A percentile compares a stretch with the other conserved stretches of the same genome.
These are phyloP conservation scores for Nakataea oryzae DNA, from an alignment of 2,329 filamentous ascomycete species.

Conservation along the genomic window DNA sequence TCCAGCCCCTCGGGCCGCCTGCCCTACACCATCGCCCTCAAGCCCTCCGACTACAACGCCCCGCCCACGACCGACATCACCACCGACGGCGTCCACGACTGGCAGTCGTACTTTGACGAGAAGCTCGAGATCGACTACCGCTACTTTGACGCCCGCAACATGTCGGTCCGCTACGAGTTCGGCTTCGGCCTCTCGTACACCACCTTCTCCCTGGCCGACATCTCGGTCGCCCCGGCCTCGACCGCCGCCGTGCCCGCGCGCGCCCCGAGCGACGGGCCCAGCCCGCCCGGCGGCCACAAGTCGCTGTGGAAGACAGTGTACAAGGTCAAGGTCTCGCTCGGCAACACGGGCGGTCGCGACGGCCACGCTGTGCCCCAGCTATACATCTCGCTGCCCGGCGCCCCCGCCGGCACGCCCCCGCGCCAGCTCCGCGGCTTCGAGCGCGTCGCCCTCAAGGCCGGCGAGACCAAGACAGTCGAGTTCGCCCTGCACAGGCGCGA, in stretches of 20 bases:
- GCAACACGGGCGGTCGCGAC: constrained; percentile 37
- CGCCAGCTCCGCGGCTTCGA: constrained; percentile 40
- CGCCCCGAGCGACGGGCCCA: background rate
- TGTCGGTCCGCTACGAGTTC: constrained; percentile 53
- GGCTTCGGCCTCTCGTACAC: constrained; percentile 52
- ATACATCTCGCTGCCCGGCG: constrained; percentile 28
- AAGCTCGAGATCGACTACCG: constrained; percentile 60
- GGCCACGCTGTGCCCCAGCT: constrained; percentile 44
- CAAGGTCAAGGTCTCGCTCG: constrained; percentile 32
- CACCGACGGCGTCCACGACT: constrained; percentile 23
- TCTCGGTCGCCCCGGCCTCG: constrained; percentile 40
- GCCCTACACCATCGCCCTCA: constrained; percentile 58
- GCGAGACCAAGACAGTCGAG: constrained; percentile 25
- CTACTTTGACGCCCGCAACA: constrained; percentile 49
- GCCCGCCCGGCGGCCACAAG: constrained; percentile 40
- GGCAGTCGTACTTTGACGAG: constrained; percentile 44
- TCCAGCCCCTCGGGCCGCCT: constrained; percentile 50
- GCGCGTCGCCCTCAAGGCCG: constrained; percentile 31
- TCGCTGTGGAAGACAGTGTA: constrained; percentile 42
- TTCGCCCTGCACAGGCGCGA: constrained; percentile 38
- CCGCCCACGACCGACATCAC: constrained; percentile 24
- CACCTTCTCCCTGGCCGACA: constrained; percentile 29
- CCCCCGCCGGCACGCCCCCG: constrained; percentile 34
- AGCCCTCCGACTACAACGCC: constrained; percentile 34
- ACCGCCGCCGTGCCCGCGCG: constrained; percentile 27